Evolutionary conservation across 2,329 filamentous ascomycete genomes (phyloP).

Genomic region (Alternaria consortialis): DNA sequence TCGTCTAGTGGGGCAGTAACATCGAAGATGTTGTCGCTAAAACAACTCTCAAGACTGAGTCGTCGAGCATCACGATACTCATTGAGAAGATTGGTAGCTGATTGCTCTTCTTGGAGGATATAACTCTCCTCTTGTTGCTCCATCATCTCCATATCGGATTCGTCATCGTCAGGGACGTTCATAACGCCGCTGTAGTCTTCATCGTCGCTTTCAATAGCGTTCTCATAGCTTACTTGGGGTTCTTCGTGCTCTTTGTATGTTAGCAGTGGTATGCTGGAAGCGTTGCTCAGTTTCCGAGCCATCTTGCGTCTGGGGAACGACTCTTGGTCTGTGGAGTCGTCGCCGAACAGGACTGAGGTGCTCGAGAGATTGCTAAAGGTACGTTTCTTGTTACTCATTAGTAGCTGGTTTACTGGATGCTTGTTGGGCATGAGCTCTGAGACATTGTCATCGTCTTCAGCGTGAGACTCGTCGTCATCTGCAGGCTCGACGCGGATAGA

Average conservation of each 20-base stretch:
- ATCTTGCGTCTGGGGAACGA: constrained; percentile 51
- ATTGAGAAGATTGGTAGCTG: constrained; percentile 40
- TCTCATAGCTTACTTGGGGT: constrained; percentile 37
- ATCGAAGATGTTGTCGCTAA: constrained; percentile 47
- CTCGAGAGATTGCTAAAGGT: constrained; percentile 52
- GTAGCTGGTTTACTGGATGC: constrained; percentile 38
- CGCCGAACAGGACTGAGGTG: constrained; percentile 49
- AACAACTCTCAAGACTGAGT: constrained; percentile 45
- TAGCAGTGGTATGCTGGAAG: constrained; percentile 44
- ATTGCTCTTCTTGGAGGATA: constrained; percentile 62
- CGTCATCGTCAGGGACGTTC: constrained; percentile 76
- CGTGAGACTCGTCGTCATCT: constrained; percentile 41
- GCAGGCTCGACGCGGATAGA: constrained; percentile 48
- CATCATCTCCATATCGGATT: constrained; percentile 82
- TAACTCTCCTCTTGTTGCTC: constrained; percentile 80
- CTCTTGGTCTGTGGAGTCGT: constrained; percentile 42
- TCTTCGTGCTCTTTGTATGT: constrained; percentile 44
- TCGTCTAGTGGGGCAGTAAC: constrained; percentile 40
- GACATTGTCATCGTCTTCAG: constrained; percentile 45
- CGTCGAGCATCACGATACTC: constrained; percentile 47
- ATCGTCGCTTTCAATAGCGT: constrained; percentile 51
- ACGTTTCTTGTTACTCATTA: constrained; percentile 49
- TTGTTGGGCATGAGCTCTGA: constrained; percentile 36
- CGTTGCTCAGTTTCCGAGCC: constrained; percentile 48
- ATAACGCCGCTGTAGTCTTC: constrained; percentile 76